Base-by-base conservation (phyloP, 495 filamentous ascomycete genomes). In the Parmelia sp. region DNA sequence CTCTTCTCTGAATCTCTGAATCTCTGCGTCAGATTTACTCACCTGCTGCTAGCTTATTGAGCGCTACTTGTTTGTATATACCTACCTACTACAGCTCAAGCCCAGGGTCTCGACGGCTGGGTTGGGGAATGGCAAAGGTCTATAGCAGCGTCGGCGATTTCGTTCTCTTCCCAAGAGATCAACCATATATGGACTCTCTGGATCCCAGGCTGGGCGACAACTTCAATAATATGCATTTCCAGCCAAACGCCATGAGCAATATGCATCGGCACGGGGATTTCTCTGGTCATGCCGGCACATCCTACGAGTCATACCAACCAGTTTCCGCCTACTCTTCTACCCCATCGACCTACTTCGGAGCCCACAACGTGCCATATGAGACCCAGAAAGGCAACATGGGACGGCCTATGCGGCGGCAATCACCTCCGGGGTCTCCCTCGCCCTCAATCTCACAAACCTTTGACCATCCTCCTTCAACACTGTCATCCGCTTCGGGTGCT, bases 401-500 rank as follows among this genome's bases (percentile, higher is more conserved):
- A 33, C 33, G 35, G 29, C 42, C 40, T 57, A 37, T 64, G 15
- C 61, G 49, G 51, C 60, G 61, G 37, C 55, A 63, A 19, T 69
- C 66, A 29, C 62, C 66, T 23, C 67, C 69, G 17, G 69, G 64
- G 27, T 71, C 71, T 21, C 70, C 70, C n/a, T 70, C 70, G 15
- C 62, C 67, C 23, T 71, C 71, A 12, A 49, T 59, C 25, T 63
- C 70, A 39, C 70, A 72, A 33, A 56, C 37, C 62, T 82, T 71
- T 66, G 82, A 79, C 65, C 79, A 65, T 71, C 81, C 69, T 68
- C 77, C 75, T 80, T 81, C 69, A 77, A 69, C 51, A 73, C 65
- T 92, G 57, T 91, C 89, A 21, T 90, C 87, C 61, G 86, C 88
- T 33, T 94, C 90, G 4, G 87, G 82, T 2, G 83, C 86, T 19